These are phyloP conservation scores for Blepharisma undulans DNA, from an alignment of 169 alveolate species.

Conservation along the genomic window DNA sequence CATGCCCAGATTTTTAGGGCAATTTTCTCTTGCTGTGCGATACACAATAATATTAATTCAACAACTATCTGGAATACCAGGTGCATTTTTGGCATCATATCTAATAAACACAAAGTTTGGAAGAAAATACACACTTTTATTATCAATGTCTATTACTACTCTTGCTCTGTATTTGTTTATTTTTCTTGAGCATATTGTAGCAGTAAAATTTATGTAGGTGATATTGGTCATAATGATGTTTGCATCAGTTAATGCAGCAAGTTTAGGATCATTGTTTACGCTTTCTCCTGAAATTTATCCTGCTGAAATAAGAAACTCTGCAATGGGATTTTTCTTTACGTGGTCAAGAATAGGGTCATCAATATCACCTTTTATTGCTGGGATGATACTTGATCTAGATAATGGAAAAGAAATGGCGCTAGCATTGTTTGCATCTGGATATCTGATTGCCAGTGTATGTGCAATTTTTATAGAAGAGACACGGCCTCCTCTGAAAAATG, in stretches of 20 bases:
- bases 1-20: constrained; percentile 12
- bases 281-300: constrained; percentile 21
- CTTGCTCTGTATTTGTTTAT: background rate
- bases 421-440: background rate
- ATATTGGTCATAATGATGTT: background rate
- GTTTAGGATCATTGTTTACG: background rate
- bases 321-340: background rate
- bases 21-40: background rate
- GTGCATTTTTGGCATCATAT: constrained; percentile 6
- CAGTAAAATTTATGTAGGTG: background rate
- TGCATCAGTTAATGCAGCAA: background rate
- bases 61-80: constrained; percentile 26
- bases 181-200: background rate
- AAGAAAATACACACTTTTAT: background rate
- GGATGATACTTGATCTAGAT: background rate
- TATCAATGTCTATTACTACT: background rate
- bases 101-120: constrained; percentile 34
- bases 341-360: constrained; percentile 21
- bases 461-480: constrained; percentile 20
- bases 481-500: background rate
- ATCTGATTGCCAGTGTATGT: background rate
- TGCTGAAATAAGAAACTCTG: constrained; percentile 17
- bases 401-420: background rate
- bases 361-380: background rate
- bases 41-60: constrained; percentile 12